A percentile compares a stretch with the other conserved stretches of the same genome.
These are phyloP conservation scores for Cercis canadensis DNA, from an alignment of 306 rosid species.

Conservation along the genomic window DNA sequence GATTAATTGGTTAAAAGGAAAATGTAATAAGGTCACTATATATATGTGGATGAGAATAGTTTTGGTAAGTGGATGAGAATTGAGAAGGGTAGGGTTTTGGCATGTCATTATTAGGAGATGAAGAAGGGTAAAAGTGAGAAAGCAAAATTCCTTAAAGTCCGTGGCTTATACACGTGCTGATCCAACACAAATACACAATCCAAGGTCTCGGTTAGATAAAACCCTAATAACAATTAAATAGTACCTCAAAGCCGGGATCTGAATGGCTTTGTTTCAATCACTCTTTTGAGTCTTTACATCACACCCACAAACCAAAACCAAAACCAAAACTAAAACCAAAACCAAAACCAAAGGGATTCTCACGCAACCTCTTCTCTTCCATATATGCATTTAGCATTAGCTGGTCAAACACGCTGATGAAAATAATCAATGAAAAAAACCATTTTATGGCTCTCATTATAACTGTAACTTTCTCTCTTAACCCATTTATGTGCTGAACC, in stretches of 20 bases:
- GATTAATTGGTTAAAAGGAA: no score
- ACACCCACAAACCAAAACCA: constrained; percentile 38
- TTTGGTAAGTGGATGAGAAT: no score
- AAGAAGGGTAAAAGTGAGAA: constrained; percentile 21
- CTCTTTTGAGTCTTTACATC: neutral
- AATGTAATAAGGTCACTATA: no score
- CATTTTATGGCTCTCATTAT: constrained; percentile 6
- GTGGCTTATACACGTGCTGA: constrained; percentile 68
- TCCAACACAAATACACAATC: constrained; percentile 64
- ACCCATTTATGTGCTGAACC: neutral
- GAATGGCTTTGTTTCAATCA: constrained; percentile 47
- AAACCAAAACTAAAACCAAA: no score
- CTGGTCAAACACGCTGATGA: constrained; percentile 83
- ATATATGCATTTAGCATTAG: constrained; percentile 33
- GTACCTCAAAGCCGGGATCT: constrained; percentile 43
- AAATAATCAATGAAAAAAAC: constrained; percentile 26
- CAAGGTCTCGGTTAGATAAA: constrained; percentile 64
- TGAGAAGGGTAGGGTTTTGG: neutral
- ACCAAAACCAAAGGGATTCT: constrained; percentile 84
- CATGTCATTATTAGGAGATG: constrained; percentile 2
- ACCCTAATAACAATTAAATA: constrained; percentile 22
- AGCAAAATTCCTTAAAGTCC: constrained; percentile 59
- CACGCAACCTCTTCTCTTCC: constrained; percentile 55
- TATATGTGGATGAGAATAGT: no score
- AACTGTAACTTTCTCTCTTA: neutral